These are phyloP conservation scores for Sphaerobolus stellatus DNA, from an alignment of 1,284 basidiomycete species.

Conservation along the genomic window DNA sequence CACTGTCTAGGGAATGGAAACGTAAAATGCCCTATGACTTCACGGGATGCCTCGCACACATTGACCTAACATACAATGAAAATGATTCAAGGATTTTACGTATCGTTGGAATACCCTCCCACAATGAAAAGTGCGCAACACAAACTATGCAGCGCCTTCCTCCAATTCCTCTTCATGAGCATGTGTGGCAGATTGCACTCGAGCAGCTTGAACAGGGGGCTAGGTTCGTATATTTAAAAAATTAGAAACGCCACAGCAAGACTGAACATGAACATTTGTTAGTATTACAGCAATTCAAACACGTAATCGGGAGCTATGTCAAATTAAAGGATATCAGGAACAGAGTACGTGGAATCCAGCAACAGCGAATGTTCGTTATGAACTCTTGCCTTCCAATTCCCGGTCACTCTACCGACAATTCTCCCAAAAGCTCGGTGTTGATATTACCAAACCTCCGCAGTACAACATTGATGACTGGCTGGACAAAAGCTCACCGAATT, in stretches of 20 bases:
- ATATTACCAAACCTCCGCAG: conserved; percentile 20
- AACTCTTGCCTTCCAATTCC: conserved; percentile 21
- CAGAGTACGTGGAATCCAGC: conserved; percentile 13
- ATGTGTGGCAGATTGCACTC: conserved; percentile 30
- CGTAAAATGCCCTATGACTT: background rate
- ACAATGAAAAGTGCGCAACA: conserved; percentile 25
- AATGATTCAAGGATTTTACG: background rate
- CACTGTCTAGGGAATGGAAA: background rate
- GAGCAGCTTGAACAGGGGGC: conserved; percentile 27
- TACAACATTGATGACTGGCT: conserved; percentile 26
- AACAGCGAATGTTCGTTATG: conserved; percentile 12
- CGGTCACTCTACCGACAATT: conserved; percentile 21
- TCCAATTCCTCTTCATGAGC: conserved; percentile 29
- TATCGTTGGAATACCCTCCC: conserved; percentile 25
- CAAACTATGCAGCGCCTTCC: conserved; percentile 23
- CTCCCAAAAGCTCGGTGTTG: conserved; percentile 21
- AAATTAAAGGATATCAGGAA: conserved; percentile 12
- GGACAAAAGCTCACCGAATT: conserved; percentile 18
- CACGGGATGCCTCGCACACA: conserved; percentile 32
- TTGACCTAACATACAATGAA: conserved; percentile 25
- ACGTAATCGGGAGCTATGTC: conserved; percentile 14
- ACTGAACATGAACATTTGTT: background rate
- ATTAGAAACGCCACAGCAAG: background rate
- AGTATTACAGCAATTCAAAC: conserved; percentile 18
- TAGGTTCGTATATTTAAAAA: conserved; percentile 12